Evolutionary conservation across 2,329 filamentous ascomycete genomes (phyloP).

Genomic region (Talaromyces sp.): DNA sequence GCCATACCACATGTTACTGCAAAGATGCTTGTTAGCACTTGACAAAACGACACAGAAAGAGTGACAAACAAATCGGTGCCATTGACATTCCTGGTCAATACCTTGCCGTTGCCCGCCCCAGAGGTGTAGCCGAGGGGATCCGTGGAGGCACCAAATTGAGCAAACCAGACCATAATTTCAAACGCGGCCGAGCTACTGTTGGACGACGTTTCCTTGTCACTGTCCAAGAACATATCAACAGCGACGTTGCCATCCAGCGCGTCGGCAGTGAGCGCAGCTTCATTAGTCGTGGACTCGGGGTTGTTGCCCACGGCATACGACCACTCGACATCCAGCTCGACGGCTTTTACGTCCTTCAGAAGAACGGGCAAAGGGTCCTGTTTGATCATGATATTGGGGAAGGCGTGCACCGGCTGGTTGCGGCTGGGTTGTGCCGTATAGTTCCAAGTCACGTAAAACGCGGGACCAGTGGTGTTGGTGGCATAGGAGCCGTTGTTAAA

Average conservation of each 20-base stretch:
- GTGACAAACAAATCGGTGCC: conserved; percentile 21
- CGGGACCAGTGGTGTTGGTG: conserved; percentile 43
- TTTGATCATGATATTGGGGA: conserved; percentile 50
- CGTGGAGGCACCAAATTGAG: conserved; percentile 41
- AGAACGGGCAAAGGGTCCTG: conserved; percentile 39
- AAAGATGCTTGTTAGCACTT: neutral
- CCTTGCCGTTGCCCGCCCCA: conserved; percentile 20
- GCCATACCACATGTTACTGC: conserved; percentile 6
- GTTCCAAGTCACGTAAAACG: conserved; percentile 51
- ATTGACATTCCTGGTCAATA: conserved; percentile 34
- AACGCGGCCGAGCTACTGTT: conserved; percentile 36
- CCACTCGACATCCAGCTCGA: conserved; percentile 48
- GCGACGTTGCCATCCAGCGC: conserved; percentile 52
- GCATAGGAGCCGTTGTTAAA: conserved; percentile 49
- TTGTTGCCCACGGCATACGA: conserved; percentile 45
- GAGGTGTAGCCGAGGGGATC: conserved; percentile 42
- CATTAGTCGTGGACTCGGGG: conserved; percentile 28
- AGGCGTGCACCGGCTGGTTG: conserved; percentile 50
- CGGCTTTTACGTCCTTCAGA: conserved; percentile 33
- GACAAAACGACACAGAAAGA: neutral
- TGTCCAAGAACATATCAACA: conserved; percentile 55
- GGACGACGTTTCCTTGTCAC: conserved; percentile 35
- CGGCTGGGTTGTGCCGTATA: conserved; percentile 37
- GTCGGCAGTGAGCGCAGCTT: conserved; percentile 29
- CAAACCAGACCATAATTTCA: conserved; percentile 58